Evolutionary conservation across 208 protist genomes (phyloP), one percentile per base, ranked within the genome.

Genomic region (Herpetomonas samuelpessoai): DNA sequence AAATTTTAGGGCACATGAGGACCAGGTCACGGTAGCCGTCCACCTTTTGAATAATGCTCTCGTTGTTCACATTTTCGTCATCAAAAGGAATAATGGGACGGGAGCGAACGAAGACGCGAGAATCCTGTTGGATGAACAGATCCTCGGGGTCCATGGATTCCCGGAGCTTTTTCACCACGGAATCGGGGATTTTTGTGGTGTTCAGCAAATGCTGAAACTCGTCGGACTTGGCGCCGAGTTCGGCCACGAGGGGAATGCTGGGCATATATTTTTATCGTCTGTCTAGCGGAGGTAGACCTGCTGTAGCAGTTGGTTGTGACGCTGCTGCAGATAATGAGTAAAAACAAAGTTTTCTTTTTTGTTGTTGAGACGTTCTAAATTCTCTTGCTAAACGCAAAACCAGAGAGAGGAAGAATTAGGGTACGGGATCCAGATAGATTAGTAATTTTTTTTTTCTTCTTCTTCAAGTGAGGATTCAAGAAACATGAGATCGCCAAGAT

Each of bases 151-250:
- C 69, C 71, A 91, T 73, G 1, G 54, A 54, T 1, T 67, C 52
- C 16, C 85, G 77, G 7, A 92, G 59, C 55, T 91, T 90, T 41
- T 83, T 83, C 24, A 67, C 70, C 3, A 86, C 60, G 1, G 55
- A 51, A 25, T 60, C 31, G 2, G 85, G 79, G 31, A 86, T 83
- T 50, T 84, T 86, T 18, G 81, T 75, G 1, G 49, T 41, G 59
- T 95, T 88, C 3, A 95, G 59, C 4, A 92, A 66, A 0, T 78
- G 60, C 73, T 95, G 89, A 80, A 95, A 95, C 48, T 89, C 83
- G 31, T 83, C 79, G 12, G 78, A 66, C 39, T 91, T 92, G 0
- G 83, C 80, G 1, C 86, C 88, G n/a, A 95, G 70, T 54, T 95
- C 89, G 0, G 85, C 74, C 0, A 93, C 72, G 28, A 95, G 71